Evolutionary conservation across 176 grass and related monocot genomes (phyloP).

Genomic region (Saccharum spontaneum): DNA sequence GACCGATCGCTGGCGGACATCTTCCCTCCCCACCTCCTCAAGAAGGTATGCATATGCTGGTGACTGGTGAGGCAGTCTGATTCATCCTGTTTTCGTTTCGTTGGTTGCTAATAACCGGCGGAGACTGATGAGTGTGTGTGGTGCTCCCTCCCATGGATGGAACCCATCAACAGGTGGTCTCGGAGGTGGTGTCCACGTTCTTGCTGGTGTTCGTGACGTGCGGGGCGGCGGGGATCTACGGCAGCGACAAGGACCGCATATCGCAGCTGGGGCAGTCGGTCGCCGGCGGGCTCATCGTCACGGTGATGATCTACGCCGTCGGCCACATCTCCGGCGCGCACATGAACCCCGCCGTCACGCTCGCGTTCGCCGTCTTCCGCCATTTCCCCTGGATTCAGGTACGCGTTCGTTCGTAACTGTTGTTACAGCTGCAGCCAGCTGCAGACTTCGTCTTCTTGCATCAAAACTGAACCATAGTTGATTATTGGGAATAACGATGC

Average conservation of each 20-base stretch:
- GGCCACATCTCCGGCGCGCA: slow-evolving; percentile 98
- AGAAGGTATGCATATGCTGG: slow-evolving; percentile 50
- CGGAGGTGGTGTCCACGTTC: slow-evolving; percentile 82
- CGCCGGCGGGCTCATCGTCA: slow-evolving; percentile 90
- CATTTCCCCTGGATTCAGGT: slow-evolving; percentile 99
- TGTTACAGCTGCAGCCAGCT: background rate
- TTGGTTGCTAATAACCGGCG: background rate
- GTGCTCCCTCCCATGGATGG: background rate
- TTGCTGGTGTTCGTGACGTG: slow-evolving; percentile 93
- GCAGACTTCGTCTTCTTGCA: background rate
- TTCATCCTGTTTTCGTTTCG: background rate
- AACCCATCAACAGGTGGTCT: slow-evolving; percentile 68
- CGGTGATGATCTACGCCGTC: slow-evolving; percentile 95
- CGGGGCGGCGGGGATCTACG: slow-evolving; percentile 64
- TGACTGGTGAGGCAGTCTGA: too few species aligned
- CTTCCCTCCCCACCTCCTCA: slow-evolving; percentile 79
- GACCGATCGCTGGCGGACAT: slow-evolving; percentile 32
- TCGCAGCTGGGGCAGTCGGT: slow-evolving; percentile 93
- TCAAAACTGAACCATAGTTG: background rate
- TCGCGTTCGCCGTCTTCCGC: slow-evolving; percentile 76
- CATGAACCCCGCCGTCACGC: slow-evolving; percentile 98
- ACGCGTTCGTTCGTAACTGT: background rate
- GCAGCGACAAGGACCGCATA: slow-evolving; percentile 35
- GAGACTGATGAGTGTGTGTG: background rate
- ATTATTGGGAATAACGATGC: too few species aligned